phyloP scores from a whole-genome alignment of 306 rosid genomes.

The Carpinus fangiana region DNA sequence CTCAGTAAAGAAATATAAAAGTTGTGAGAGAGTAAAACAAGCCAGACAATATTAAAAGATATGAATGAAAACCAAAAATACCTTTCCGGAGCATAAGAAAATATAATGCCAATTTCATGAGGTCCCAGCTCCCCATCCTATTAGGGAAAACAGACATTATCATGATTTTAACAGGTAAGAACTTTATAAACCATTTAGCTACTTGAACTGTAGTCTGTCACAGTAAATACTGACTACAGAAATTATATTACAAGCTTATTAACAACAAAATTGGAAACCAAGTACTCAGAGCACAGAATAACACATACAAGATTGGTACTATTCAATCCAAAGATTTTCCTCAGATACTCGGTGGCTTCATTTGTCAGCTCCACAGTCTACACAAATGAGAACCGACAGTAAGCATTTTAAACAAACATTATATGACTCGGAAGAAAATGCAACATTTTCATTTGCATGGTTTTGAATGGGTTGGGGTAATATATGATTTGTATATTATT shows the following conservation, averaged over 20 bases:
- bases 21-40: constrained; percentile 10
- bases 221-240: neutral
- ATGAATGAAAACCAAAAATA: constrained; percentile 29
- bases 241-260: neutral
- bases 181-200: constrained; percentile 14
- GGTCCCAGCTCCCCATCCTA: constrained; percentile 87
- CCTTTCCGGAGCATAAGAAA: constrained; percentile 97
- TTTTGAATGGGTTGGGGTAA: neutral
- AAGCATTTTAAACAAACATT: constrained; percentile 15
- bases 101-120: constrained; percentile 80
- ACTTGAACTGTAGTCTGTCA: neutral
- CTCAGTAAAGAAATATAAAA: neutral
- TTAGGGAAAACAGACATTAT: constrained; percentile 14
- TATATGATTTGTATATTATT: neutral
- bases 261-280: constrained; percentile 8
- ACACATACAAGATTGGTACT: constrained; percentile 72
- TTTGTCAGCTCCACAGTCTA: constrained; percentile 96
- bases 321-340: constrained; percentile 66
- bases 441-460: neutral
- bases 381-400: constrained; percentile 34
- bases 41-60: neutral
- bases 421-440: neutral
- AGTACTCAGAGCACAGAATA: constrained; percentile 6
- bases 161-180: constrained; percentile 1
- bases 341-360: constrained; percentile 84